phyloP scores from a whole-genome alignment of 2,329 filamentous ascomycete genomes.

The Aureobasidium sp. region DNA sequence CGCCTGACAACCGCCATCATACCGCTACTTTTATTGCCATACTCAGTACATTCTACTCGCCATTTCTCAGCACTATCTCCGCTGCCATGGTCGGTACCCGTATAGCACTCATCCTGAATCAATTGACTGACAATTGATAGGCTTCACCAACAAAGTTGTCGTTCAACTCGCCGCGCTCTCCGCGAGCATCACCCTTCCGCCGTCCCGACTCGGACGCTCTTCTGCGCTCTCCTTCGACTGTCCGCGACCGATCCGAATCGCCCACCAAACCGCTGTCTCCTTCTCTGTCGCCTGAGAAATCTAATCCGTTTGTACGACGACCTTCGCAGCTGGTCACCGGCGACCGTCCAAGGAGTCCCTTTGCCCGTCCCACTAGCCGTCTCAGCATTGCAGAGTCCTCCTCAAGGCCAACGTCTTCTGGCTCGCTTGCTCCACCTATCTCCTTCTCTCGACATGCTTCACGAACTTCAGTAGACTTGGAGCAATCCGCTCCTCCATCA shows the following conservation, averaged over 20 bases:
- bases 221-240: slow-evolving; percentile 41
- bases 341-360: slow-evolving; percentile 37
- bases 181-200: slow-evolving; percentile 50
- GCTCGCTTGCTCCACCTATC: slow-evolving; percentile 1
- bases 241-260: slow-evolving; percentile 30
- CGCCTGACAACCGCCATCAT: slow-evolving; percentile 10
- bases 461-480: slow-evolving; percentile 16
- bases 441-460: slow-evolving; percentile 17
- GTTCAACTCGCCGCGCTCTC: slow-evolving; percentile 48
- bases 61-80: neutral
- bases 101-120: no score
- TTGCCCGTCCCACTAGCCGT: slow-evolving; percentile 36
- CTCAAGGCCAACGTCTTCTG: slow-evolving; percentile 11
- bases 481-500: slow-evolving; percentile 21
- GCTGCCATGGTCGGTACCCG: slow-evolving; percentile 1
- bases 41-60: neutral
- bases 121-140: neutral
- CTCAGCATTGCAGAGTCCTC: slow-evolving; percentile 30
- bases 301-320: slow-evolving; percentile 40
- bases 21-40: neutral
- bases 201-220: slow-evolving; percentile 44
- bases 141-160: slow-evolving; percentile 33
- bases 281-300: slow-evolving; percentile 25
- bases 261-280: slow-evolving; percentile 24
- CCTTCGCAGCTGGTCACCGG: slow-evolving; percentile 35